Evolutionary conservation across 768 basidiomycete genomes (phyloP), one percentile per base, ranked within the genome.

Genomic region (Pleurotus sapidus): DNA sequence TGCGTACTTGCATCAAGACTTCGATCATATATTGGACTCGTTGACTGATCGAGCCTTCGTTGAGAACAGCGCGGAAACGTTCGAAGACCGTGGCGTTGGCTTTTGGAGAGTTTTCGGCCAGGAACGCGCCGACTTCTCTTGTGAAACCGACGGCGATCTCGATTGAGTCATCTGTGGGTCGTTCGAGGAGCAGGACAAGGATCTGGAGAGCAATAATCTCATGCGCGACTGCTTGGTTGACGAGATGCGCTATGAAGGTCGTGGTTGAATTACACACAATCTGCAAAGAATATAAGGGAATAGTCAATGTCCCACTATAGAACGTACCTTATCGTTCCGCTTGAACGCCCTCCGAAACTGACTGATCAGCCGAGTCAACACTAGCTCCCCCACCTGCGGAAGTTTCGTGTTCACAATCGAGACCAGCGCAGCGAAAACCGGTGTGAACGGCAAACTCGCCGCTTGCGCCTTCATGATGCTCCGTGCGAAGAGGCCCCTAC

Each of bases 21-120:
- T 98, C 97, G 63, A 99, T 93, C 97, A 98, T 98, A 74, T 98
- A 99, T 68, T 98, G 97, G 25, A 96, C 93, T 63, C 97, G 86
- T 64, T 98, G 95, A 66, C 92, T 95, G 71, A 99, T 96, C 45
- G 82, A 77, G 23, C 94, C 94, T 70, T 98, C 97, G 71, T 98
- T 97, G 34, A 99, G 77, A 7, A 98, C 94, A 0, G 93, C 93
- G 46, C 97, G 89, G 84, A 98, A 98, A 20, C 95, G 91, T 70
- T 98, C 97, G 68, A 88, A 98, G 37, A 97, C 89, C 38, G 87
- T 87, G n/a, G 92, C 89, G 65, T 93, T 97, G 61, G 93, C 95
- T 69, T 95, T 95, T 23, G 96, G 93, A 2, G 92, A 89, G 68
- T 93, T 91, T 77, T 98, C 96, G 0, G 87, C 77, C 5, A 99